Evolutionary conservation across 306 rosid genomes (phyloP), one percentile per base, ranked within the genome.

Genomic region (Gillenia trifoliata): DNA sequence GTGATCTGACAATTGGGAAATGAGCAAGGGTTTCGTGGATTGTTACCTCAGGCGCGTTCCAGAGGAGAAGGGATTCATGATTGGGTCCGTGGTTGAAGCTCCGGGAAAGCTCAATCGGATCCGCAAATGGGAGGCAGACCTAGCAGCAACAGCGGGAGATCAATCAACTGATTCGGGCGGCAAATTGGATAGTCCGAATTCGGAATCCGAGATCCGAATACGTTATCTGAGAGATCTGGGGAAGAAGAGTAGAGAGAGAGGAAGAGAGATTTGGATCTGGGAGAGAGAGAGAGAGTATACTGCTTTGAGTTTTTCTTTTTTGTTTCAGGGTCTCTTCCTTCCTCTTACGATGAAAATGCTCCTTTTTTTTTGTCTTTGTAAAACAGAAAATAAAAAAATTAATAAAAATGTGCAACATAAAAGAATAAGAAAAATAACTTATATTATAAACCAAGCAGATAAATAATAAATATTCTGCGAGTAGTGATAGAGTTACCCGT

Each of bases 61-160:
- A 47, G 99, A 94, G 8, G 95, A 92, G 87, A 94, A 94, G 34
- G 99, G 96, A 77, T 94, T 94, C 99, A 94, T 94, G 86, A 76
- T 83, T 79, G 88, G 76, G 43, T 83, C 80, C 45, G 64, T 41
- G 67, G 29, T 4, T 85, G 86, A 79, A 86, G 88, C 83, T 88
- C 78, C 16, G 75, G 65, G 45, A 60, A 80, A 86, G 91, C 82
- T 86, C 75, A 80, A 77, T 49, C 90, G 75, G 93, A 88, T 90
- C 93, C 85, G 79, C 83, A 17, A 62, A 77, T 40, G 74, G 60
- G 68, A 12, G 17, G 22, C 75, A 26, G 33, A 54, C 60, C 75
- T 15, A 28, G 68, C 34, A 28, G 64, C 62, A 11, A 17, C 40
- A 11, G 74, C n/a, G 36, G 62, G 78, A 79, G 82, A 76, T 73